Evolutionary conservation across 495 filamentous ascomycete genomes (phyloP).

Genomic region (Xylaria palmicola): DNA sequence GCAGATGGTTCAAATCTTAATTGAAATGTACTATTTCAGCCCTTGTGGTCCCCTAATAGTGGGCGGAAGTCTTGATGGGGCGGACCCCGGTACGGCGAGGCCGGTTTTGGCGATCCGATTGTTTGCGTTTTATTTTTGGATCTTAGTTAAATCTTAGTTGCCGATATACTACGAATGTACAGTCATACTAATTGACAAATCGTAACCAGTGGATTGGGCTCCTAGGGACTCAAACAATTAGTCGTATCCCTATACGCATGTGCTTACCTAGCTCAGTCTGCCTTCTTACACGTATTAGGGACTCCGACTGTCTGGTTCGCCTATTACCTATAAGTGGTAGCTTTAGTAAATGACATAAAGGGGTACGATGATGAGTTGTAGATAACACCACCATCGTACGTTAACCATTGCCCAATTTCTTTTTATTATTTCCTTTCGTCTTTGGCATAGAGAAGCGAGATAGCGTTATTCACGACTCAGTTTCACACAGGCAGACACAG

Average conservation of each 20-base stretch:
- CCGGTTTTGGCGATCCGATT: slow-evolving; percentile 17
- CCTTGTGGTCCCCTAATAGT: slow-evolving; percentile 18
- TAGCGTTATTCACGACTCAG: neutral
- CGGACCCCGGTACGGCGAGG: slow-evolving; percentile 15
- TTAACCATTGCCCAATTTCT: neutral
- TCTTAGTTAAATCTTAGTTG: no score
- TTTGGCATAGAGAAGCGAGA: neutral
- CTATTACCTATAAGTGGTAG: neutral
- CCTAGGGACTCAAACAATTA: slow-evolving; percentile 5
- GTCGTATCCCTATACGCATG: slow-evolving; percentile 3
- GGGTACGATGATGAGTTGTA: slow-evolving; percentile 4
- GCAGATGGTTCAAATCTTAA: slow-evolving; percentile 5
- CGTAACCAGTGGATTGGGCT: slow-evolving; percentile 1
- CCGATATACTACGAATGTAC: slow-evolving; percentile 9
- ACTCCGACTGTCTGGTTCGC: slow-evolving; percentile 9
- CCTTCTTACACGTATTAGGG: slow-evolving; percentile 8
- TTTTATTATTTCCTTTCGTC: neutral
- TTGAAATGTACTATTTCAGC: slow-evolving; percentile 4
- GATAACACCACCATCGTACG: slow-evolving; percentile 19
- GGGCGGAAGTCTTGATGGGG: slow-evolving; percentile 10
- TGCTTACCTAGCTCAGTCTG: slow-evolving; percentile 6
- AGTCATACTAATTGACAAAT: slow-evolving; percentile 19
- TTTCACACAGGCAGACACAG: neutral
- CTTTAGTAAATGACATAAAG: neutral
- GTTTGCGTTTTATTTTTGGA: slow-evolving; percentile 14